Evolutionary conservation across 371 early-diverging fungal species (phyloP), one percentile per base, ranked within the genome.

Genomic region (Rhizopus arrhizus): DNA sequence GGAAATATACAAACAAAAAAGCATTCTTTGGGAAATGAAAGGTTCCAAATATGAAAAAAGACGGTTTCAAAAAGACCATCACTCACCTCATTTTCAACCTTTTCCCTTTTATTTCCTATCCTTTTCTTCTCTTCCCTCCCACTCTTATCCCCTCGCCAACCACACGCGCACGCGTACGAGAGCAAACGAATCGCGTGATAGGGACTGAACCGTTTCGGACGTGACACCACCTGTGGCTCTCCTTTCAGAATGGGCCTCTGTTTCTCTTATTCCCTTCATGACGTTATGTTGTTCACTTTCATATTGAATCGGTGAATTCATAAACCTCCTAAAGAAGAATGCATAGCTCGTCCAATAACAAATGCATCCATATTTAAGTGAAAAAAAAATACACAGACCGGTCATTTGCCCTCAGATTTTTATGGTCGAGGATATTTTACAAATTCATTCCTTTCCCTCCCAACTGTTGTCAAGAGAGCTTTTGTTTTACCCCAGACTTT

Each of bases 331-430:
- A 43, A 43, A 43, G 43, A 65, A 61, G 57, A 68, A 69, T 75
- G 70, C 69, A 74, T 75, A 59, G 58, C 73, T 75, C 75, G 75
- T 75, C 69, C 73, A 69, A 70, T 75, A 69, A 61, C 53, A 75
- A 75, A 72, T 75, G 66, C 75, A 72, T 62, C 74, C 70, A 70
- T 70, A 38, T 53, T 45, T 43, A 43, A 43, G 43, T 43, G 43
- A 15, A 43, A 43, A 43, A 36, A 43, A 43, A 43, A 22, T 22
- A 22, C 22, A 22, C 22, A 22, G 22, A 22, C 22, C 22, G 22
- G 22, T 22, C 22, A 22, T 22, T 22, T 22, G 22, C 22, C 22
- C 22, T 22, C 22, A 22, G 22, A 22, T 22, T 22, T 22, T 22
- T 22, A 22, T 22, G 22, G 22, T 22, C 22, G 22, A 22, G 22